Conservation (phyloP, 148 eudicot species). For the Fagopyrum tataricum region DNA sequence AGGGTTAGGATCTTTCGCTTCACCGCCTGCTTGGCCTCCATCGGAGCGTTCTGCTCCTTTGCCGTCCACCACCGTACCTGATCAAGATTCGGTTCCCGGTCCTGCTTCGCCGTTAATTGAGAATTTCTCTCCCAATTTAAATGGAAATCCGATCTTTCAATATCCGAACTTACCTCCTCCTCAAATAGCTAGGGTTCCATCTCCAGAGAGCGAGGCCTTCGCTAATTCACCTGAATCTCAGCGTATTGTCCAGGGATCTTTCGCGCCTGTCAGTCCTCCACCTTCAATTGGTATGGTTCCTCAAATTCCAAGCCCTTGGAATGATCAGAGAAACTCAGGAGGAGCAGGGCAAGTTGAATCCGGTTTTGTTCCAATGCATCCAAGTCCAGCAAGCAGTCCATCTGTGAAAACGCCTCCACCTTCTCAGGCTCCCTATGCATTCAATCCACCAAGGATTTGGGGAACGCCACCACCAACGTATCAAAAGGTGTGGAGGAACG, state of each 20-base stretch:
- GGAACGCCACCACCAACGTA: not conserved
- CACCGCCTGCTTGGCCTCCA: slow-evolving; percentile 1
- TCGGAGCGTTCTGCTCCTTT: not conserved
- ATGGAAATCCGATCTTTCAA: slow-evolving; percentile 1
- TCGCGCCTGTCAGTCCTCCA: slow-evolving; percentile 18
- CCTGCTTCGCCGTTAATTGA: not conserved
- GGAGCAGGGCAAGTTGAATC: not conserved
- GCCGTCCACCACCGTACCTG: not conserved
- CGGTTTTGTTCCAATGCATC: not conserved
- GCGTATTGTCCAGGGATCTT: slow-evolving; percentile 1
- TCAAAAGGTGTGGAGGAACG: not conserved
- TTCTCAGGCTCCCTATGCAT: not conserved
- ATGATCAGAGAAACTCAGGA: not conserved
- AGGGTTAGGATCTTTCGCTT: slow-evolving; percentile 11
- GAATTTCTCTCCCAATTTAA: not conserved
- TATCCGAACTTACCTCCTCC: not conserved
- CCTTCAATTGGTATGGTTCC: not conserved
- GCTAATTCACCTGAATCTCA: slow-evolving; percentile 6
- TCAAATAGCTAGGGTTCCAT: slow-evolving; percentile 8
- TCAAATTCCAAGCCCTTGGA: not conserved
- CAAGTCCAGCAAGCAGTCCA: slow-evolving; percentile 7
- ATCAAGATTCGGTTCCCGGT: not conserved
- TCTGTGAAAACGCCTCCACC: not conserved
- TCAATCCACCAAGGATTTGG: slow-evolving; percentile 5
- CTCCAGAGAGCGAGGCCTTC: slow-evolving; percentile 10